Base-by-base conservation (phyloP, 2,329 filamentous ascomycete genomes). In the Pseudopithomyces chartarum region DNA sequence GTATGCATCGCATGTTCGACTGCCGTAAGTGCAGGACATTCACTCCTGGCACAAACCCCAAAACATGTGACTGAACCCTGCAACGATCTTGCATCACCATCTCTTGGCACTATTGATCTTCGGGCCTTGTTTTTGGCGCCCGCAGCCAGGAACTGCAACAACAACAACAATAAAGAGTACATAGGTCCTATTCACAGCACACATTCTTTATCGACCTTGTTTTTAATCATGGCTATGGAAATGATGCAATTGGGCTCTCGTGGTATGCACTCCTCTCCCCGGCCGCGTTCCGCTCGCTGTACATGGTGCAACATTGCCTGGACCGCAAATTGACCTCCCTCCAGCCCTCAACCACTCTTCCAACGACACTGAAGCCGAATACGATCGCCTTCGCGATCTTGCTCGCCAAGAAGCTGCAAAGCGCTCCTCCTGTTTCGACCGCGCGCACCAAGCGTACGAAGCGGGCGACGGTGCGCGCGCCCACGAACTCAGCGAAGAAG, bases 311-410 rank as follows among this genome's bases (percentile, higher is more conserved):
- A 47, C 34, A 32, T 44, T 38, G 8, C n/a, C 34, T 39, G 20
- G 36, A 34, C 19, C 32, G 32, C 33, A 56, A 17, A 48, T 40
- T 47, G 20, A 42, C 39, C 43, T 52, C 20, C 42, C 26, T 15
- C 20, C 58, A 76, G 73, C 73, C 51, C 68, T 74, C 54, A 74
- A 75, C 60, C 72, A 74, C 62, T 60, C 65, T 55, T 71, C 69
- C 42, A 47, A 54, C 52, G 69, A 69, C 55, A 67, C 72, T 26
- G 93, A 98, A 81, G 86, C 84, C 65, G 93, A 98, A 79, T 98
- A 98, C 78, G 93, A 98, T 74, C 90, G 91, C 52, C 85, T 98
- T 43, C 91, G 95, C 69, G 88, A 89, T 65, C 84, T 93, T 17
- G 95, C 94, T 17, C 87, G 91, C 61, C 83, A 87, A 68, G 93